phyloP scores from a whole-genome alignment of 2,329 filamentous ascomycete genomes.

The Curvularia hawaiiensis region DNA sequence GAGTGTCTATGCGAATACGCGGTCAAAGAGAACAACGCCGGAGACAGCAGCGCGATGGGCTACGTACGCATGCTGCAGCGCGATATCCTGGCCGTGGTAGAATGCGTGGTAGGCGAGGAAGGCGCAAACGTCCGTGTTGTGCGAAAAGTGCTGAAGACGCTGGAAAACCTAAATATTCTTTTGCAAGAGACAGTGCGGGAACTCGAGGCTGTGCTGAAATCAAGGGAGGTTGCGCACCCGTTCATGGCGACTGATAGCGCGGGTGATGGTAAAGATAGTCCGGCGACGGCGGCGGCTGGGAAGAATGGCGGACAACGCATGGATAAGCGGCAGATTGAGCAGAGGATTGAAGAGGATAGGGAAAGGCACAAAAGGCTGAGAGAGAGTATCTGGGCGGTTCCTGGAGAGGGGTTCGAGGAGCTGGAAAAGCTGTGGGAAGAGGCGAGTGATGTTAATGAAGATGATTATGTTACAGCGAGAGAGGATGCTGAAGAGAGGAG shows the following conservation, averaged over 20 bases:
- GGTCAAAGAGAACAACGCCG: conserved; percentile 72
- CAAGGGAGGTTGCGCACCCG: conserved; percentile 64
- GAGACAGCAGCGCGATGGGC: conserved; percentile 68
- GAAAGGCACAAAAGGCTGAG: conserved; percentile 91
- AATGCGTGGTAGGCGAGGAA: conserved; percentile 90
- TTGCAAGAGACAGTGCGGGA: conserved; percentile 75
- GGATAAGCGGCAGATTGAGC: conserved; percentile 89
- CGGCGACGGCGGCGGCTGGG: conserved; percentile 11
- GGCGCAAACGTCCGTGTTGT: conserved; percentile 92
- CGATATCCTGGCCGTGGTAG: conserved; percentile 89
- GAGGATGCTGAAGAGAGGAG: conserved; percentile 71
- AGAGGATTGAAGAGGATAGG: conserved; percentile 94
- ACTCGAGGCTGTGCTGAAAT: conserved; percentile 82
- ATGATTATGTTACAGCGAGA: conserved; percentile 76
- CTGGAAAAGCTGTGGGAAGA: conserved; percentile 85
- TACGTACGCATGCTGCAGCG: conserved; percentile 95
- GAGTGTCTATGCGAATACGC: conserved; percentile 92
- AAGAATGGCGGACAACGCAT: conserved; percentile 56
- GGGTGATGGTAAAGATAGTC: conserved; percentile 16
- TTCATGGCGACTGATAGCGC: conserved; percentile 20
- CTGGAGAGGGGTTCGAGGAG: conserved; percentile 65
- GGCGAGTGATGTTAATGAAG: conserved; percentile 82
- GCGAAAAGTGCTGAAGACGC: conserved; percentile 74
- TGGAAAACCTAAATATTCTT: conserved; percentile 74
- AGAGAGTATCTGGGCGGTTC: conserved; percentile 92